Evolutionary conservation across 306 rosid genomes (phyloP), one percentile per base, ranked within the genome.

Genomic region (Cucumis cinereus): DNA sequence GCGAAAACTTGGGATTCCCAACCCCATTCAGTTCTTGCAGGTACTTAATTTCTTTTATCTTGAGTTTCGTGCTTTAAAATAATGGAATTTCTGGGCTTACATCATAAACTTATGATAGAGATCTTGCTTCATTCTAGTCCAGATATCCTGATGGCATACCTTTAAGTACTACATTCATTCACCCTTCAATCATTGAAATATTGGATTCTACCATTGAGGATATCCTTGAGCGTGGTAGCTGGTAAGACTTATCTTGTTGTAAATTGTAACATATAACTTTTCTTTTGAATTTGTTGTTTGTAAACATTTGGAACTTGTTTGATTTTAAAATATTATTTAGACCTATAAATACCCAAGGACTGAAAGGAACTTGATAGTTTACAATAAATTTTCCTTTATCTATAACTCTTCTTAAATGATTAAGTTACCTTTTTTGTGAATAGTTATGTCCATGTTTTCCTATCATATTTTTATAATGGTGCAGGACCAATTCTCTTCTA

Each of bases 141-240:
- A 95, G 97, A 83, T 92, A 95, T 88, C 96, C 96, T 50, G 97
- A 95, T 80, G 97, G 99, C 66, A 88, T 86, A 72, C 93, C 97
- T 79, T 84, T 95, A 61, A 89, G 84, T 78, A 87, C 95, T 71
- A 86, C 89, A 50, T 92, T 92, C 84, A 92, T 88, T 75, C 99
- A 92, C 80, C 96, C 93, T 17, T 95, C 98, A 30, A 80, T 95
- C 84, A 82, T 92, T 60, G 99, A 95, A 77, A 95, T 95, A 96
- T 83, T 95, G 84, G 99, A 95, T 90, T 86, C 96, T 86, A 85
- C 98, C 49, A 80, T 82, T 23, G 98, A 95, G 83, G 99, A 95
- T 87, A 87, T 96, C 76, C 74, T 95, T 17, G 99, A 95, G 73
- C 87, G 85, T 70, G 89, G 93, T 77, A 88, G 96, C 87, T 95